Evolutionary conservation across 345 rosid genomes (phyloP).

Genomic region (Anacardium occidentale): DNA sequence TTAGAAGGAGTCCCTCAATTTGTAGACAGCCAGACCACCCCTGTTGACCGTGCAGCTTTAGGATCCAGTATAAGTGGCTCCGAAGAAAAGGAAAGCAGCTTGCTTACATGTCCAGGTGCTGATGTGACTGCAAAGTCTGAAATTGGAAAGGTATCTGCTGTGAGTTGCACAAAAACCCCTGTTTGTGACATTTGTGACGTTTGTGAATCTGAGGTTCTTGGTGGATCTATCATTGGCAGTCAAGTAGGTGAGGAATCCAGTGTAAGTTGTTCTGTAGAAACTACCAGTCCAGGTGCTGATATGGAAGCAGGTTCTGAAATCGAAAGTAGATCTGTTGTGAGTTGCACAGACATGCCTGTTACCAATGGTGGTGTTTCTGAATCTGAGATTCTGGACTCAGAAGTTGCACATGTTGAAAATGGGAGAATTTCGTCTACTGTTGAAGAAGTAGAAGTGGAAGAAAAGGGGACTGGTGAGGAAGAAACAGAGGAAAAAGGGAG

Average conservation of each 20-base stretch:
- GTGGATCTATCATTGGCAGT: background rate
- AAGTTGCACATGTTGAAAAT: constrained; percentile 11
- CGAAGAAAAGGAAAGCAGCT: constrained; percentile 19
- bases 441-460: background rate
- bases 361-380: constrained; percentile 8
- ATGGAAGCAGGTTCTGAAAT: constrained; percentile 17
- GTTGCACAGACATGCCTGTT: constrained; percentile 10
- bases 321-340: constrained; percentile 13
- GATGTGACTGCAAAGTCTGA: constrained; percentile 20
- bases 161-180: constrained; percentile 10
- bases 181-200: background rate
- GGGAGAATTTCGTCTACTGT: constrained; percentile 17
- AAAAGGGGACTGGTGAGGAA: background rate
- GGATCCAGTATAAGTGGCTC: constrained; percentile 6
- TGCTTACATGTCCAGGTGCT: constrained; percentile 13
- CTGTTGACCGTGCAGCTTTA: constrained; percentile 8
- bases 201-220: constrained; percentile 11
- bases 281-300: constrained; percentile 8
- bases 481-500: constrained; percentile 13
- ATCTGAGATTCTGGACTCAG: constrained; percentile 1
- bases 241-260: background rate
- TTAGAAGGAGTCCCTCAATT: constrained; percentile 2
- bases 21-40: background rate
- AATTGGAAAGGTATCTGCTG: constrained; percentile 17
- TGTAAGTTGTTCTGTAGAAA: background rate